Base-by-base conservation (phyloP, 345 rosid species). In the Eucalyptus guilfoylei region DNA sequence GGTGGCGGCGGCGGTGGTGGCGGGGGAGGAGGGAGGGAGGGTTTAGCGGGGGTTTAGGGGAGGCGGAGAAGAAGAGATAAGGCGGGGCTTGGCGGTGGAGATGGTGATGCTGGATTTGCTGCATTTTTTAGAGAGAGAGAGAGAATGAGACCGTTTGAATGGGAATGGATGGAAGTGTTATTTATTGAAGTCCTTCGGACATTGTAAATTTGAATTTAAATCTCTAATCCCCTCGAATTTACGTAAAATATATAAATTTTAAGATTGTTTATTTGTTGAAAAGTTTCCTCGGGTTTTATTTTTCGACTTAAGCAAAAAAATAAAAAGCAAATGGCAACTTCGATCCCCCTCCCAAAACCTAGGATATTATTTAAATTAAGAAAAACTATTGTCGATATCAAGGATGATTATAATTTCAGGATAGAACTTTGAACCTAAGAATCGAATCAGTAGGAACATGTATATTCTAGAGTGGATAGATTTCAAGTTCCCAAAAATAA, bases 51-150 rank as follows among this genome's bases (percentile, higher is more conserved):
- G 95, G 91, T 90, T 93, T 95, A 44, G 95, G 92, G 89, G 92
- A 91, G 85, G 95, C 37, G 93, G 93, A 92, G 88, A 95, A 86
- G 92, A 92, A 91, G 88, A 89, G 89, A 11, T 62, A 76, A 72
- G 89, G 89, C 88, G 86, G 40, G 72, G 94, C 90, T 80, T 92
- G 67, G 95, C 42, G 92, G 94, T 90, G 87, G 95, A 37, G 90
- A 40, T 91, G 37, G 54, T 92, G 37, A 88, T 92, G 97, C 42
- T 95, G 95, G 90, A 94, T 87, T 92, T 91, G 96, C 98, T 95
- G 58, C 44, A 80, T 90, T 30, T 62, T 67, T 11, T 1, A 8
- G 13, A 19, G 13, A 52, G 30, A 14, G 7, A 50, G 23, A 54
- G n/a, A 23, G 55, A 52, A 3, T 5, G 15, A 9, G 86, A 45